Percentiles rank a stretch among this genome's conserved stretches.
phyloP scores from a whole-genome alignment of 2,329 filamentous ascomycete species.

The Piedraia hortae region DNA sequence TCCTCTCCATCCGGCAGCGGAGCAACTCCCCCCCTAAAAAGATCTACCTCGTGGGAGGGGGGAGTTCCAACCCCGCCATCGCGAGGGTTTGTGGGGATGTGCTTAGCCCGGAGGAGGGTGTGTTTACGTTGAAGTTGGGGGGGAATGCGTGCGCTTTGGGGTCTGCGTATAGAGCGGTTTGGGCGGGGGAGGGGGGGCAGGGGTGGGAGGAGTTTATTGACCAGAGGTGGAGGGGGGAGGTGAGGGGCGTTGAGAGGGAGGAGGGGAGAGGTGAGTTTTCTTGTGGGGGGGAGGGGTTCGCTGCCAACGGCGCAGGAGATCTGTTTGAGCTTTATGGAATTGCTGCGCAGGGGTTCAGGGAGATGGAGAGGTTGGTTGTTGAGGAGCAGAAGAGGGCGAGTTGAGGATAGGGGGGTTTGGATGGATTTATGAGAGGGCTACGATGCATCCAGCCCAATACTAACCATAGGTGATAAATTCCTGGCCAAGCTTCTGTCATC shows the following conservation, averaged over 20 bases:
- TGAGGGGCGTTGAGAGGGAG: constrained; percentile 49
- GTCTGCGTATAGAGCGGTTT: constrained; percentile 85
- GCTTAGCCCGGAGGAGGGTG: constrained; percentile 64
- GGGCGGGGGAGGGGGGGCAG: constrained; percentile 42
- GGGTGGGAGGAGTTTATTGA: constrained; percentile 76
- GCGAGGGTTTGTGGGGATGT: constrained; percentile 64
- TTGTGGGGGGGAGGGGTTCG: constrained; percentile 72
- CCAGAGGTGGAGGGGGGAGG: constrained; percentile 60
- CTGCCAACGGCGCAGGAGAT: constrained; percentile 44
- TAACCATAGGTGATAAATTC: no score
- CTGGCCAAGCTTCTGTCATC: no score
- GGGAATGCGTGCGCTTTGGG: constrained; percentile 87
- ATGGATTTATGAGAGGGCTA: neutral
- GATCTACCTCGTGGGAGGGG: constrained; percentile 85
- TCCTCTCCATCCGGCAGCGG: no score
- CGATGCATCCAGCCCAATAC: no score
- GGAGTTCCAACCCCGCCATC: constrained; percentile 70
- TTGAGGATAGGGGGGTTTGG: neutral
- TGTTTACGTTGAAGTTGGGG: constrained; percentile 80
- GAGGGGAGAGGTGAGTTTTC: no score
- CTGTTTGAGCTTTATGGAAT: constrained; percentile 53
- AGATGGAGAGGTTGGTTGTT: constrained; percentile 44
- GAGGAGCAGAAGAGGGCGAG: constrained; percentile 1
- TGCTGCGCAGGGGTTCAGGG: constrained; percentile 47
- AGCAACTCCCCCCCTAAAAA: no score